Percentiles rank a stretch among this genome's conserved stretches.
Evolutionary conservation across 2,329 filamentous ascomycete genomes (phyloP).

Genomic region (Purpureocillium takamizusanense): DNA sequence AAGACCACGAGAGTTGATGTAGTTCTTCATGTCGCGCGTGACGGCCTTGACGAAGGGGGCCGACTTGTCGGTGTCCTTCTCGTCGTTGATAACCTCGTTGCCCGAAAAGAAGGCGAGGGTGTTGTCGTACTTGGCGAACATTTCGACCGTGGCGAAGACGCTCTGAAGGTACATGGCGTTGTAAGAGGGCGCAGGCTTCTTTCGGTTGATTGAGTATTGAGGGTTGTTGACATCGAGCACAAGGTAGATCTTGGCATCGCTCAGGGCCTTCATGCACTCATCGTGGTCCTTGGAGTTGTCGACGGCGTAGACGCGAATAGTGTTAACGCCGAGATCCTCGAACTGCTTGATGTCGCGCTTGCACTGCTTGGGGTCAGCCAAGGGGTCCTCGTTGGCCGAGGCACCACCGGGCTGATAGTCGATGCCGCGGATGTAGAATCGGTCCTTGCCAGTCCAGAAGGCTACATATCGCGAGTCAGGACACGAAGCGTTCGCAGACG

Average conservation of each 20-base stretch:
- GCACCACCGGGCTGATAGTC: slow-evolving; percentile 57
- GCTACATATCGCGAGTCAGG: slow-evolving; percentile 24
- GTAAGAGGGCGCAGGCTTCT: slow-evolving; percentile 69
- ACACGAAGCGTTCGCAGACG: neutral
- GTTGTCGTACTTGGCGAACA: slow-evolving; percentile 75
- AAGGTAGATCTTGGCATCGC: slow-evolving; percentile 82
- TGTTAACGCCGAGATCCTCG: slow-evolving; percentile 81
- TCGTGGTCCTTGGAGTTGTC: slow-evolving; percentile 80
- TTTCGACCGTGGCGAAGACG: slow-evolving; percentile 82
- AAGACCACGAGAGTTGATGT: slow-evolving; percentile 52
- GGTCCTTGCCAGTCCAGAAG: slow-evolving; percentile 42
- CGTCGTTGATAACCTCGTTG: slow-evolving; percentile 71
- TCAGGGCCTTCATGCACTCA: slow-evolving; percentile 73
- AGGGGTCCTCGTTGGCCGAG: slow-evolving; percentile 56
- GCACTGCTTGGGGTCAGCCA: slow-evolving; percentile 63
- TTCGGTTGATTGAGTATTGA: slow-evolving; percentile 78
- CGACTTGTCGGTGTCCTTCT: slow-evolving; percentile 49
- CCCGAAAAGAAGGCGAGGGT: slow-evolving; percentile 80
- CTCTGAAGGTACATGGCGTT: slow-evolving; percentile 77
- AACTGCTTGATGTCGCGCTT: slow-evolving; percentile 74
- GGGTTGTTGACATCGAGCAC: slow-evolving; percentile 88
- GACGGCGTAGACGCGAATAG: slow-evolving; percentile 83
- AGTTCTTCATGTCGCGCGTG: slow-evolving; percentile 68
- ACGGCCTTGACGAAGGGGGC: slow-evolving; percentile 72
- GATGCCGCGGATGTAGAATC: slow-evolving; percentile 52